Base-by-base conservation (phyloP, 2,329 filamentous ascomycete species). In the Aspergillus luchuensis region DNA sequence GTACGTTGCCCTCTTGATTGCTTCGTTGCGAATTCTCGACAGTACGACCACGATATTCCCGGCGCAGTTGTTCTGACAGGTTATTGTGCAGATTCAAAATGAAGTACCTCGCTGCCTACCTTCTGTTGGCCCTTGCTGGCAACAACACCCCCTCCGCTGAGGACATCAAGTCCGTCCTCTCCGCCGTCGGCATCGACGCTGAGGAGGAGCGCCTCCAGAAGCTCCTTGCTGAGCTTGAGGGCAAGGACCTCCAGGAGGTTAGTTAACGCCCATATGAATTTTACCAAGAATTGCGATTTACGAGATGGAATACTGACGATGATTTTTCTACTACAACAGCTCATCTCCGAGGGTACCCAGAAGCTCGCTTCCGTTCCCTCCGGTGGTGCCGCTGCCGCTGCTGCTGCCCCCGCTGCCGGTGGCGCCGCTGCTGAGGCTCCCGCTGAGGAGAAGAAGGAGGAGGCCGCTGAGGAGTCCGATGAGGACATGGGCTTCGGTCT, bases 71-170 rank as follows among this genome's bases (percentile, higher is more conserved):
- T 43, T 13, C 50, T 25, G 19, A 53, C 25, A 6, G 7, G 11
- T 43, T 33, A 15, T 28, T 25, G 23, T 59, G 39, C 52, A 64
- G 66, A 72, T 73, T 77, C 80, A 96, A 89, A 92, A 98, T 99
- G 95, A 98, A 99, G 93, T 90, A 98, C 85, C 90, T 99, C 85
- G 95, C 95, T 80, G 94, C 95, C 80, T 98, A 96, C 89, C 92
- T 99, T 79, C 94, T 99, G 79, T 91, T 98, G 82, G 84, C 85
- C 84, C 90, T 98, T 74, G 94, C 87, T 80, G 95, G 95, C 84
- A 98, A 97, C 88, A 65, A 86, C 84, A 88, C 88, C 68, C 95
- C 95, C 74, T 92, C 91, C 69, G 91, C 91, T 75, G 81, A 81
- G 71, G 93, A 98, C 79, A 84, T 99, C 87, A 95, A 91, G 86